Conservation (phyloP, 768 basidiomycete genomes). For the Suillus alpinus region DNA sequence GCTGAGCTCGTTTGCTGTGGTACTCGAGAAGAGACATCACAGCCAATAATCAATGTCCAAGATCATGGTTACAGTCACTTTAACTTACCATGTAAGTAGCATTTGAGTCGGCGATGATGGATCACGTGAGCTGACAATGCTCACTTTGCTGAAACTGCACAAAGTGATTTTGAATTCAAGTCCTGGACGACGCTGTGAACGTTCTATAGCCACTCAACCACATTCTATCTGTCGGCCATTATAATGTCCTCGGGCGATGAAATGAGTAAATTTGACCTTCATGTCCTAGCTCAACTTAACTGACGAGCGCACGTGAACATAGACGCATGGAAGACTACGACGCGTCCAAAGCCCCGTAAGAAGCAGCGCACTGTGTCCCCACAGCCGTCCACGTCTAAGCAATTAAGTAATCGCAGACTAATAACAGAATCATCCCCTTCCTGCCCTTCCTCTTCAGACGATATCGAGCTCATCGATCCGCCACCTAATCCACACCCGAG, state of each 20-base stretch:
- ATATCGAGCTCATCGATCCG: constrained; percentile 5
- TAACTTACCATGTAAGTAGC: no score
- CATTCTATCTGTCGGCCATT: not conserved
- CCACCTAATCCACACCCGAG: constrained; percentile 7
- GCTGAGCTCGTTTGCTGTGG: constrained; percentile 22
- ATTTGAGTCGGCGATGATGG: constrained; percentile 3
- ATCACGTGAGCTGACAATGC: constrained; percentile 7
- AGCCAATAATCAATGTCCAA: not conserved
- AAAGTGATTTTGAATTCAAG: not conserved
- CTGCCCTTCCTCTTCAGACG: not conserved
- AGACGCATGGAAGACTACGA: constrained; percentile 7
- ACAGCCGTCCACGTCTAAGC: constrained; percentile 20
- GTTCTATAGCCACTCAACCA: not conserved
- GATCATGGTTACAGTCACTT: not conserved
- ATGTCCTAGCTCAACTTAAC: not conserved
- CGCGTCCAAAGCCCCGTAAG: constrained; percentile 18
- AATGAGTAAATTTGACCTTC: constrained; percentile 23
- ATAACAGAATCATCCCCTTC: not conserved
- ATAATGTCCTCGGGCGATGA: constrained; percentile 33
- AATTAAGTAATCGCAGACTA: not conserved
- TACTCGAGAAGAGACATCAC: constrained; percentile 17
- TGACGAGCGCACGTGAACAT: constrained; percentile 1
- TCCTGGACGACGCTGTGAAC: not conserved
- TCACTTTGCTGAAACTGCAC: not conserved
- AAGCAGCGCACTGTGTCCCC: constrained; percentile 14